Percentiles rank a stretch among this genome's conserved stretches.
Evolutionary conservation across 129 eudicot species (phyloP).

Genomic region (Solidago caesia): DNA sequence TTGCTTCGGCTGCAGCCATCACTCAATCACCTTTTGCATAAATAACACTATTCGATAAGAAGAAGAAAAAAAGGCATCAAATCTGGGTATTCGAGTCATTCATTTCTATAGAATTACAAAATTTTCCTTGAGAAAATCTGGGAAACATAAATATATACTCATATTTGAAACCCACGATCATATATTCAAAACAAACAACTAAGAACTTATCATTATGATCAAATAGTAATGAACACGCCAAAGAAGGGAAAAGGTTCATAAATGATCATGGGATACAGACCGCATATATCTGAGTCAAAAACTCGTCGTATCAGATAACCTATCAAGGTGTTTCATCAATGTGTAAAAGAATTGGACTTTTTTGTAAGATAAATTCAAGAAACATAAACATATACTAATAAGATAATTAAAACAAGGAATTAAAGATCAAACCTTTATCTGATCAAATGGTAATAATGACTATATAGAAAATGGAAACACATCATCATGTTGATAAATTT

Average conservation of each 20-base stretch:
- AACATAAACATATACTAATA: too few species aligned
- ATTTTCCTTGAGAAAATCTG: background rate
- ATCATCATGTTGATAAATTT: constrained; percentile 3
- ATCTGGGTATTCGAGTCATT: background rate
- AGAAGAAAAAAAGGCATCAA: background rate
- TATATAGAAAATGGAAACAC: background rate
- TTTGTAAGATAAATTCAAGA: too few species aligned
- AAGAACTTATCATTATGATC: constrained; percentile 17
- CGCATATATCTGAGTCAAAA: too few species aligned
- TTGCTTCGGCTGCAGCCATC: constrained; percentile 89
- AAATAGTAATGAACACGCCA: background rate
- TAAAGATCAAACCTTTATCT: too few species aligned
- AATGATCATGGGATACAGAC: too few species aligned
- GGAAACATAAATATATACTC: background rate
- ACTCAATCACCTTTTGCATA: constrained; percentile 34
- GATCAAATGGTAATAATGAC: background rate
- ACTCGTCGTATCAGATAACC: too few species aligned
- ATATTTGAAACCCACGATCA: background rate
- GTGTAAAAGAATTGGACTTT: too few species aligned
- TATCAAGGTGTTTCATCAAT: too few species aligned
- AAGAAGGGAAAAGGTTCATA: background rate
- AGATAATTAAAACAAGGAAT: too few species aligned
- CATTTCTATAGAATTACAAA: background rate
- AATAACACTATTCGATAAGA: constrained; percentile 18
- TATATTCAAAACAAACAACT: background rate